phyloP scores from a whole-genome alignment of 2,329 filamentous ascomycete species.

The Hypoxylon sp. region DNA sequence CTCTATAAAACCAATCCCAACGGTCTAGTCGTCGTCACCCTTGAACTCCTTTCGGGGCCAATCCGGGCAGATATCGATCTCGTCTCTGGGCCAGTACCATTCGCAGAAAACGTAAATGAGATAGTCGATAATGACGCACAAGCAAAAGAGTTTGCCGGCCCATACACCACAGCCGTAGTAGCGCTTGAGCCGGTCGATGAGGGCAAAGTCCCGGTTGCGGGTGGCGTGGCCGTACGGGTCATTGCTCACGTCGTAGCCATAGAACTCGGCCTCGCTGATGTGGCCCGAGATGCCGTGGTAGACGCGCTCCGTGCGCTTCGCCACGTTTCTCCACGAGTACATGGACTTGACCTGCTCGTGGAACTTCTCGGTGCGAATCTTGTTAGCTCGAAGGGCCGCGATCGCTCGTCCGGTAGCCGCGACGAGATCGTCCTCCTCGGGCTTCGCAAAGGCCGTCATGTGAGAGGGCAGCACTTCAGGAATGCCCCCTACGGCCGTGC shows the following conservation, averaged over 20 bases:
- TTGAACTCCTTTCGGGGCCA: constrained; percentile 79
- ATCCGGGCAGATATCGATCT: constrained; percentile 87
- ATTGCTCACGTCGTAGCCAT: constrained; percentile 76
- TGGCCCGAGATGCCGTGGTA: constrained; percentile 91
- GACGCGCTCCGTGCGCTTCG: constrained; percentile 89
- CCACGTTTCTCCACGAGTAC: constrained; percentile 99
- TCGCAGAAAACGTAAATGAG: constrained; percentile 88
- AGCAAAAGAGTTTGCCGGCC: constrained; percentile 96
- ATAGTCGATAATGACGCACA: constrained; percentile 94
- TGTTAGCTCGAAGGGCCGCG: constrained; percentile 81
- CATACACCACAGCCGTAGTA: constrained; percentile 99
- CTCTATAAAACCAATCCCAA: constrained; percentile 37
- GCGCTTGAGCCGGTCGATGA: constrained; percentile 93
- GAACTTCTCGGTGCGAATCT: constrained; percentile 89
- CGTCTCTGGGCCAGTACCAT: constrained; percentile 81
- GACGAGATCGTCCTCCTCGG: constrained; percentile 95
- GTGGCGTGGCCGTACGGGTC: constrained; percentile 71
- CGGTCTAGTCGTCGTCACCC: constrained; percentile 41
- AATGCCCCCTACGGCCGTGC: constrained; percentile 94
- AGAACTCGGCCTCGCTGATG: constrained; percentile 87
- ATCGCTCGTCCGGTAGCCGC: constrained; percentile 90
- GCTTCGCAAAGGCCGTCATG: constrained; percentile 97
- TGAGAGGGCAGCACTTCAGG: constrained; percentile 94
- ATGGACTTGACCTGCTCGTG: constrained; percentile 97
- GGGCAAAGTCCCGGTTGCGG: constrained; percentile 79